Conservation (phyloP, 225 moss, liverwort and hornwort species). For the Takakia lepidozioides region DNA sequence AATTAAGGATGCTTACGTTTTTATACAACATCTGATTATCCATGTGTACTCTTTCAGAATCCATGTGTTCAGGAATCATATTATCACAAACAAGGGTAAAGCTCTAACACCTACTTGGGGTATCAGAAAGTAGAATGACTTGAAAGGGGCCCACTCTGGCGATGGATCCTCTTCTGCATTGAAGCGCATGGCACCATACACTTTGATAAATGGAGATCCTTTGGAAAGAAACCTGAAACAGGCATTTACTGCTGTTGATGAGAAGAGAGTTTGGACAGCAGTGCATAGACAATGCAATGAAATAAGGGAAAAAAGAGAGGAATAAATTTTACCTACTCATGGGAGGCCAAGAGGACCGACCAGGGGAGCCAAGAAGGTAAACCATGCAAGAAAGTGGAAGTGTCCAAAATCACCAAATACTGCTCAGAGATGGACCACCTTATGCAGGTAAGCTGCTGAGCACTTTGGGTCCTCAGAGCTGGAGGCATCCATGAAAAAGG, state of each 20-base stretch:
- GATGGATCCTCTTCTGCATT: conserved; percentile 73
- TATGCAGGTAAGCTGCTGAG: too few relatives aligned
- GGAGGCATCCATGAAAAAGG: too few relatives aligned
- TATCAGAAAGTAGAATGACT: conserved; percentile 85
- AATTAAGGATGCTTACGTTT: too few relatives aligned
- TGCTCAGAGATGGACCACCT: too few relatives aligned
- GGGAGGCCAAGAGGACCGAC: neutral
- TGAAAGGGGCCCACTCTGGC: conserved; percentile 73
- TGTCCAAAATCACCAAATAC: neutral
- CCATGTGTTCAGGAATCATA: too few relatives aligned
- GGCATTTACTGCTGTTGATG: neutral
- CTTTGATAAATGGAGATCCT: conserved; percentile 64
- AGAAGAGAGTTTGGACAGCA: neutral
- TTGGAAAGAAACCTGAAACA: conserved; percentile 61
- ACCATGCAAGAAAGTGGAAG: neutral
- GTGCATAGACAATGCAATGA: neutral
- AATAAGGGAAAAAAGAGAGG: neutral
- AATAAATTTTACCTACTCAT: neutral
- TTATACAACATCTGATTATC: too few relatives aligned
- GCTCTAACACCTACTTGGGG: conserved; percentile 57
- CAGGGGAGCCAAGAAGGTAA: neutral
- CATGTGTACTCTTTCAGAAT: too few relatives aligned
- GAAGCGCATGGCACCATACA: conserved; percentile 88
- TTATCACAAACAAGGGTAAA: too few relatives aligned
- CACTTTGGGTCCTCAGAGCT: too few relatives aligned